Base-by-base conservation (phyloP, 2,329 filamentous ascomycete genomes). In the Fusarium caatingaense region DNA sequence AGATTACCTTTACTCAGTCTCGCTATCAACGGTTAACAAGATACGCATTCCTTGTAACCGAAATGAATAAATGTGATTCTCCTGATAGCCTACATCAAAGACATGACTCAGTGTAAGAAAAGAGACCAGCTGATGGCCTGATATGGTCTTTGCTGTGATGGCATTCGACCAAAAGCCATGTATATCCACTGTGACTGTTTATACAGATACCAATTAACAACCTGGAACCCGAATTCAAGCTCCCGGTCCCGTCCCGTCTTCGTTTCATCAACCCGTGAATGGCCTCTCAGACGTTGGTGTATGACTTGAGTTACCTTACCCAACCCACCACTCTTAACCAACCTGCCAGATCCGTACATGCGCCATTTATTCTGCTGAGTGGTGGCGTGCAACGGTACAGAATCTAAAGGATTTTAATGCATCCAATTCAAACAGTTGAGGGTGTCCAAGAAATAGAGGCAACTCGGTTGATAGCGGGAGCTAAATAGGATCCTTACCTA, bases 351-450 rank as follows among this genome's bases (percentile, higher is more conserved):
- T 69, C 56, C 46, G 56, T 72, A 20, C 23, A 56, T 71, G 68
- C 68, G 68, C 68, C 60, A 71, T 71, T 71, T 71, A 56, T 49
- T 48, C 56, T 42, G 30, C 59, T 32, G 56, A 58, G 53, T 57
- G 65, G 51, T 70, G 68, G 60, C 68, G 68, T 71, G 53, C 68
- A 69, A 63, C 68, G 46, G 46, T 12, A 30, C 10, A n/a, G 13
- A n/a, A 20, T 41, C n/a, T 28, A 21, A 40, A 56, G 47, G 55
- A 60, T 68, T 68, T 50, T 25, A 32, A 34, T 20, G 41, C 42
- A 46, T n/a, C 32, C 47, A 47, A 48, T 54, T 45, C 51, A 23
- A 21, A 55, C n/a, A 30, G 11, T 40, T 40, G 45, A 62, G 63
- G 64, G 67, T 68, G 68, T 71, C 64, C 49, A 64, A 64, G 42